Conservation (phyloP, 2,329 filamentous ascomycete species). For the Grosmannia huntii region DNA sequence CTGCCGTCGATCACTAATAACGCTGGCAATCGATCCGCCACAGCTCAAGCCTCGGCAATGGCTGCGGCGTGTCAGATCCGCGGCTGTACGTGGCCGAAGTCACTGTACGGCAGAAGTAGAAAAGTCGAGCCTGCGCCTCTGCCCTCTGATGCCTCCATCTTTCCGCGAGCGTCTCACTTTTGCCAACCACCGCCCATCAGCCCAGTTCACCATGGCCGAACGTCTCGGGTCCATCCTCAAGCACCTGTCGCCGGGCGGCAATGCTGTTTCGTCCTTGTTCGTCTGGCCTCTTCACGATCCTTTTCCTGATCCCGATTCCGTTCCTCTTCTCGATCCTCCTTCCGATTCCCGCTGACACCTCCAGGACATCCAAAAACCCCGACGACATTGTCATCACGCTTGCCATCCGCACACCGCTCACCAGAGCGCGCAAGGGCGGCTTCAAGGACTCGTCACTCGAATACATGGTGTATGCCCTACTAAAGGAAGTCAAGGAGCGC, state of each 20-base stretch:
- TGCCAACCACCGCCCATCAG: background rate
- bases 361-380: slow-evolving; percentile 77
- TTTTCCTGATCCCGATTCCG: background rate
- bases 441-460: slow-evolving; percentile 92
- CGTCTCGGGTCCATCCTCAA: slow-evolving; percentile 78
- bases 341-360: background rate
- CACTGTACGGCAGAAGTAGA: background rate
- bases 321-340: background rate
- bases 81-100: background rate
- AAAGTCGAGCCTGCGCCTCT: background rate
- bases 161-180: background rate
- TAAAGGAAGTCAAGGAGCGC: slow-evolving; percentile 62
- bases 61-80: too few relatives aligned
- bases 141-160: background rate
- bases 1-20: background rate
- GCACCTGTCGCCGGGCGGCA: slow-evolving; percentile 63
- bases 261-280: slow-evolving; percentile 63
- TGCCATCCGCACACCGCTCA: slow-evolving; percentile 75
- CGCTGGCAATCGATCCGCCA: background rate
- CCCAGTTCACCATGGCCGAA: slow-evolving; percentile 41
- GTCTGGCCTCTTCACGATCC: slow-evolving; percentile 17
- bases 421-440: slow-evolving; percentile 81
- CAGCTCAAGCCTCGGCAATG: background rate
- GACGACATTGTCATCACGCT: slow-evolving; percentile 96
- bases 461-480: slow-evolving; percentile 68